Conservation (phyloP, 768 basidiomycete genomes). For the Leucosporidium yakuticum region DNA sequence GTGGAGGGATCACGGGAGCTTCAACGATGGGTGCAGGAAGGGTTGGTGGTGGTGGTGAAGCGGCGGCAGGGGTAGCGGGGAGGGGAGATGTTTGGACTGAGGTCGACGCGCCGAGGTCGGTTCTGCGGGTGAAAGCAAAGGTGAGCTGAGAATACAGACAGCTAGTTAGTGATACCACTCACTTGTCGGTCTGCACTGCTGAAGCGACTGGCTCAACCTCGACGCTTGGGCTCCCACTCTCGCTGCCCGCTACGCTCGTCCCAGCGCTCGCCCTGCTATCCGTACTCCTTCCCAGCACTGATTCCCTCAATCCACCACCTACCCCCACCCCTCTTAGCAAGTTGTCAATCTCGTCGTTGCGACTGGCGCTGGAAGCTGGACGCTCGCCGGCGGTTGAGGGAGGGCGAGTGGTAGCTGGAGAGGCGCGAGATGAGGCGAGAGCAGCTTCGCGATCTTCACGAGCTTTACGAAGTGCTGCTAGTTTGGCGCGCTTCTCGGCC, state of each 20-base stretch:
- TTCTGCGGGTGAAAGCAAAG: no score
- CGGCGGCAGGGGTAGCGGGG: neutral
- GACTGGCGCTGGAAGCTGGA: neutral
- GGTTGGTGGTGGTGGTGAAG: slow-evolving; percentile 10
- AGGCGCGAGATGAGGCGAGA: neutral
- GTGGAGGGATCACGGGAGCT: slow-evolving; percentile 1
- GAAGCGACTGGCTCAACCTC: neutral
- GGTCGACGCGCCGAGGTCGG: no score
- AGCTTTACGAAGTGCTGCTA: slow-evolving; percentile 58
- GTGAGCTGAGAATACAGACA: no score
- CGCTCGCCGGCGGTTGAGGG: slow-evolving; percentile 10
- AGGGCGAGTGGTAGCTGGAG: slow-evolving; percentile 1
- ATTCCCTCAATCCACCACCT: neutral
- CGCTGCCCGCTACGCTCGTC: neutral
- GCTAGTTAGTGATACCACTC: neutral
- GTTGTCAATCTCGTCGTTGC: slow-evolving; percentile 26
- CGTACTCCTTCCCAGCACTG: neutral
- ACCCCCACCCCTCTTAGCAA: slow-evolving; percentile 19
- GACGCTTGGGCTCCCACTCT: neutral
- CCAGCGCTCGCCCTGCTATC: neutral
- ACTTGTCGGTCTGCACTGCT: neutral
- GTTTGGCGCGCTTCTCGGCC: slow-evolving; percentile 79
- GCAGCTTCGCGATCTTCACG: slow-evolving; percentile 30
- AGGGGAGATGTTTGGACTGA: no score
- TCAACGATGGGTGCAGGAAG: neutral